Base-by-base conservation (phyloP, 2,329 filamentous ascomycete genomes). In the Alternaria arborescens region DNA sequence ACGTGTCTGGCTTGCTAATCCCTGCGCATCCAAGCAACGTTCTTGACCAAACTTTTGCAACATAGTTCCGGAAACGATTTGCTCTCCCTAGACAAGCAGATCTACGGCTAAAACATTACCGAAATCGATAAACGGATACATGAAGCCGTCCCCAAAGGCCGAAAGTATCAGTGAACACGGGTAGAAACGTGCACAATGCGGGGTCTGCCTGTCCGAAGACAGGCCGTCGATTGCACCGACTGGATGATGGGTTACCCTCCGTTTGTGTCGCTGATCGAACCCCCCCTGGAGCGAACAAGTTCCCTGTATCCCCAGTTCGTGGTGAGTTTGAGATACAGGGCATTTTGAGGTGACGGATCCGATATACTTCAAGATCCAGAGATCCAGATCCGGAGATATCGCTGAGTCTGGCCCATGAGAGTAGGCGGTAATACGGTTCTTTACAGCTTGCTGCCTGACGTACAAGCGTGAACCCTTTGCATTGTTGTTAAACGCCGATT, bases 151-250 rank as follows among this genome's bases (percentile, higher is more conserved):
- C 30, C 30, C 12, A 5, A 48, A 36, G 30, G 30, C 46, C 46
- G 46, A 48, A 48, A 48, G 46, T 48, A 22, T 34, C 30, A 48
- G 46, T 34, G 20, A 22, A 34, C 30, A 38, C 20, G 16, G 32
- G 30, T 12, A 26, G 11, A 50, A 50, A 26, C 30, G 46, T 36
- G 32, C 46, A 20, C 32, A 36, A 34, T 36, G 46, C 22, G 32
- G 46, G 30, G 46, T 24, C 18, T 36, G 32, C 20, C 32, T n/a
- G 46, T 36, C 46, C 46, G 46, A 50, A 50, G 46, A 50, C 30
- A 50, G 34, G 46, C 46, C 46, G 46, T 50, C 8, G 32, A 38
- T 50, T 50, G 16, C 46, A 50, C 46, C 46, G 46, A 38, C 46
- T 36, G 46, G 32, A 50, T 24, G 32, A 38, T 36, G 30, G 46